Evolutionary conservation across 306 rosid genomes (phyloP), one percentile per base, ranked within the genome.

Genomic region (Ochetophila trinervis): DNA sequence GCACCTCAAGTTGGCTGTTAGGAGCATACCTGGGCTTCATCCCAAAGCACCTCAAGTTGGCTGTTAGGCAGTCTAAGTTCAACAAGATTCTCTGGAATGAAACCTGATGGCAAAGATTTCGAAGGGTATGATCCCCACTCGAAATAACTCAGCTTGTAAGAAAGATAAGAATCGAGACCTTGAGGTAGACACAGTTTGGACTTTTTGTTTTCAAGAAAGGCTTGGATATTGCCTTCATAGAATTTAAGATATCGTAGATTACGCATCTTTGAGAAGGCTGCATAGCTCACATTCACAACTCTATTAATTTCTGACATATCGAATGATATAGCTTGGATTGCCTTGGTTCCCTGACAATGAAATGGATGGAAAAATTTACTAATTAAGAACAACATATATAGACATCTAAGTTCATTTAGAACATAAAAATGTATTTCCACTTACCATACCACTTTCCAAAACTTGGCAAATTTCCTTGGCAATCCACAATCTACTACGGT

Each of bases 401-500:
- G 3, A 6, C 9, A 22, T 22, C 3, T 22, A 22, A 49, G 15
- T 2, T 11, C 4, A 55, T 13, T 24, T 0, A 55, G 23, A 24
- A 6, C 2, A 4, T 10, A 2, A 60, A 8, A 5, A 70, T 12
- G 47, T 53, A 40, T 40, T 40, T 40, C 2, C 45, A 40, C 53
- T 63, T 51, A 74, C 67, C 3, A n/a, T 30, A 51, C 17, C 49
- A 15, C 12, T 34, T 23, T 68, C 57, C 56, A 82, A 60, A 22
- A 76, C 65, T 15, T 56, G 35, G 60, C 65, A 70, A 15, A 72
- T 52, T 42, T 80, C 75, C 14, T 63, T 3, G 0, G 27, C 14
- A 22, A 27, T 35, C 80, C 75, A 67, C 42, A 79, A 3, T 18
- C 80, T 49, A 6, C 53, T 49, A 5, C 53, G 19, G 5, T n/a